Conservation (phyloP, 768 basidiomycete species). For the Boletus bicolor region DNA sequence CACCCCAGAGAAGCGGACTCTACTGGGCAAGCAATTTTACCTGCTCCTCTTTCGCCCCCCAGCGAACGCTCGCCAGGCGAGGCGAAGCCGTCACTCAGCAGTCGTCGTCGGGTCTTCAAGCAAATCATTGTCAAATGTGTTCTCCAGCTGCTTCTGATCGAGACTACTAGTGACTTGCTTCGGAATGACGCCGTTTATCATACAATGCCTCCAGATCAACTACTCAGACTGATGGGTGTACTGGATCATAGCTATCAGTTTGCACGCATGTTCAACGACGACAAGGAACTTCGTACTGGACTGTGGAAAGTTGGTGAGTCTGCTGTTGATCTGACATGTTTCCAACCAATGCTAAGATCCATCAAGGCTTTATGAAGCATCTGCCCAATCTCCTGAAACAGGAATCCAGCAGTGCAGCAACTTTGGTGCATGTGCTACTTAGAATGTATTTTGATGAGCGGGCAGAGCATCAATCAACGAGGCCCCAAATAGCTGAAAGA, state of each 20-base stretch:
- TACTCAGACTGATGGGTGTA: conserved; percentile 91
- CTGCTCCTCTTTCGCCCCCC: conserved; percentile 84
- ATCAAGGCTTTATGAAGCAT: conserved; percentile 98
- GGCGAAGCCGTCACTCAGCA: conserved; percentile 53
- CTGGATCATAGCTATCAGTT: conserved; percentile 98
- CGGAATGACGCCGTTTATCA: conserved; percentile 89
- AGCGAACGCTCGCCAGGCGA: conserved; percentile 50
- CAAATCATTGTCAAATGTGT: conserved; percentile 99
- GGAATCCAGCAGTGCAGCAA: conserved; percentile 95
- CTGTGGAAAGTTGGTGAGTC: conserved; percentile 98
- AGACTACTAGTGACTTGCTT: conserved; percentile 93
- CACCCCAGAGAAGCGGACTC: conserved; percentile 38
- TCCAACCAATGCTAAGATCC: not conserved
- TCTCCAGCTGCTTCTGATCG: conserved; percentile 90
- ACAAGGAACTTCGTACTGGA: conserved; percentile 93
- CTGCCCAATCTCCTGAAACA: conserved; percentile 96
- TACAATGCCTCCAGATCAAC: conserved; percentile 91
- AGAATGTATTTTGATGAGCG: conserved; percentile 93
- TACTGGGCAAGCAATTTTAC: conserved; percentile 67
- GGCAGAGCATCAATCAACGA: conserved; percentile 80
- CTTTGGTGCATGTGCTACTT: conserved; percentile 85
- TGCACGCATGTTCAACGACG: conserved; percentile 95
- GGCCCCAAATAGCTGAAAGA: conserved; percentile 74
- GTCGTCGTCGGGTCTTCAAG: conserved; percentile 86
- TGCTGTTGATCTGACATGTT: not conserved